Evolutionary conservation across 2,329 filamentous ascomycete species (phyloP).

Genomic region (Canariomyces notabilis): DNA sequence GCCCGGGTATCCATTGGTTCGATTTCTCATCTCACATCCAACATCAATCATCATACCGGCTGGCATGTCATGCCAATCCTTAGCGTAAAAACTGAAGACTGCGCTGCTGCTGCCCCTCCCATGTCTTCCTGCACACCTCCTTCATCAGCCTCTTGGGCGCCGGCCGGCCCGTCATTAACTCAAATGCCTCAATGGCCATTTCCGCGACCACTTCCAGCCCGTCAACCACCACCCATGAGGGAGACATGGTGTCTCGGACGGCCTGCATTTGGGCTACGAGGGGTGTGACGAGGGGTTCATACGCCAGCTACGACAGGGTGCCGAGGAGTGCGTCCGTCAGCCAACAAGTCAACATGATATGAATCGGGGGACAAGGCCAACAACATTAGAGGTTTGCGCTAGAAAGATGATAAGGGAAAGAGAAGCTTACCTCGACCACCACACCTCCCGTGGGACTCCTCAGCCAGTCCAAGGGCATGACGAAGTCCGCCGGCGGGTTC

Average conservation of each 20-base stretch:
- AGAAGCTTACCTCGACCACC: conserved; percentile 53
- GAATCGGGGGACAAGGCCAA: no score
- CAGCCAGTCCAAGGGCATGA: conserved; percentile 64
- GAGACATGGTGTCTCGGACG: conserved; percentile 40
- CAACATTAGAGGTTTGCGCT: neutral
- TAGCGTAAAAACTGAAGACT: neutral
- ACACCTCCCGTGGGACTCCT: conserved; percentile 67
- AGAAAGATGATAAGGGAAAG: neutral
- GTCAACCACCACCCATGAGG: conserved; percentile 66
- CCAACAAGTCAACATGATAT: no score
- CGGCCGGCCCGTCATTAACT: conserved; percentile 67
- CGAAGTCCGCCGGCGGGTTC: conserved; percentile 60
- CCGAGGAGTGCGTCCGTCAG: no score
- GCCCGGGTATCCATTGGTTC: no score
- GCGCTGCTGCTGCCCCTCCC: conserved; percentile 28
- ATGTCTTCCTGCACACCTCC: conserved; percentile 45
- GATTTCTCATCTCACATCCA: no score
- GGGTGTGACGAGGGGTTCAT: conserved; percentile 65
- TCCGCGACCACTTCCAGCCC: conserved; percentile 68
- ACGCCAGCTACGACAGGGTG: conserved; percentile 49
- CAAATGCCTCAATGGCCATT: conserved; percentile 72
- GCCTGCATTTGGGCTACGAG: conserved; percentile 60
- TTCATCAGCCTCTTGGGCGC: conserved; percentile 66
- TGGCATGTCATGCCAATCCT: neutral
- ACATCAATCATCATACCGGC: neutral